Percentiles rank a stretch among this genome's conserved stretches.
Evolutionary conservation across 169 alveolate species (phyloP).

Genomic region (Sarcocystis neurona): DNA sequence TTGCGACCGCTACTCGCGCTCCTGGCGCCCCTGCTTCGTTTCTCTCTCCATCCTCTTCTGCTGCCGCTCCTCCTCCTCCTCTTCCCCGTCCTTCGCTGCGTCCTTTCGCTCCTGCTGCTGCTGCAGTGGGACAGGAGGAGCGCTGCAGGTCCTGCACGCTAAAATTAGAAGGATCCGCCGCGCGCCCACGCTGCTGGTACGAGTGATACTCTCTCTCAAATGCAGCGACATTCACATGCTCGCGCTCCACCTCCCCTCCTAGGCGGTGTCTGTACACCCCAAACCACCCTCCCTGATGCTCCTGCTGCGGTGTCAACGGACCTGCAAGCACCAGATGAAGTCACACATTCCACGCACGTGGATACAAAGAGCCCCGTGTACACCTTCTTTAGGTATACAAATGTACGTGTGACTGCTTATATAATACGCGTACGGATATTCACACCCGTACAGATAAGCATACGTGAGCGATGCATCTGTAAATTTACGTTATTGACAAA

Average conservation of each 20-base stretch:
- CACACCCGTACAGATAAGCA: too few species aligned
- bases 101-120: neutral
- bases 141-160: slow-evolving; percentile 9
- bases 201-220: slow-evolving; percentile 43
- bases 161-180: slow-evolving; percentile 44
- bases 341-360: slow-evolving; percentile 12
- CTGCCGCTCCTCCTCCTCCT: neutral
- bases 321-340: slow-evolving; percentile 48
- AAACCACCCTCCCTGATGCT: slow-evolving; percentile 37
- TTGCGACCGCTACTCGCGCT: neutral
- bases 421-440: too few species aligned
- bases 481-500: too few species aligned
- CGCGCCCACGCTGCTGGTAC: slow-evolving; percentile 1
- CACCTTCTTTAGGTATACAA: too few species aligned
- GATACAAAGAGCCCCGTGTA: neutral
- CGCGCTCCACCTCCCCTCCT: slow-evolving; percentile 22
- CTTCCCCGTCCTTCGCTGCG: neutral
- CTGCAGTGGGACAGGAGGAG: neutral
- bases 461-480: too few species aligned
- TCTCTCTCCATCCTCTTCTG: neutral
- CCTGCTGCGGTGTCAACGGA: slow-evolving; percentile 43
- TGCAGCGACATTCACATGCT: slow-evolving; percentile 18
- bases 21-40: neutral
- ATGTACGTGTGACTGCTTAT: too few species aligned
- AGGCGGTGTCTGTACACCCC: slow-evolving; percentile 32